phyloP scores from a whole-genome alignment of 2,329 filamentous ascomycete species.

The Didymella exigua region DNA sequence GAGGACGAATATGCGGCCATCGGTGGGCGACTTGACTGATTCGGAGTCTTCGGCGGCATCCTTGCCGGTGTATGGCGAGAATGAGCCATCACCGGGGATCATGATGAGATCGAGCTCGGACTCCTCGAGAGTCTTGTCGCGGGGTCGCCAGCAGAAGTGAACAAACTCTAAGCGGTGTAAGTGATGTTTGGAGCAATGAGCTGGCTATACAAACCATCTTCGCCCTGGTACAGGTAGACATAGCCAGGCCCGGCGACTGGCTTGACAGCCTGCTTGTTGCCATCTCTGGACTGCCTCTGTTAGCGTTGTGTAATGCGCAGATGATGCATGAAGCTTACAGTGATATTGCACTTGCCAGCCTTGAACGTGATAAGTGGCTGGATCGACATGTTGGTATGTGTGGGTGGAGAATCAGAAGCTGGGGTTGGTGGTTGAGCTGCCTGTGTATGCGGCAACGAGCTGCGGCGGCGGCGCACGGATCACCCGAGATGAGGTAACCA shows the following conservation, averaged over 20 bases:
- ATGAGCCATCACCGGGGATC: conserved; percentile 87
- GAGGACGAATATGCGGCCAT: conserved; percentile 89
- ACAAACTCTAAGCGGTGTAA: conserved; percentile 68
- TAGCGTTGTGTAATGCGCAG: conserved; percentile 13
- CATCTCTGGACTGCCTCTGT: conserved; percentile 30
- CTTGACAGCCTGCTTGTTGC: conserved; percentile 64
- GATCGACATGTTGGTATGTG: conserved; percentile 69
- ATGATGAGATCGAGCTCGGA: conserved; percentile 90
- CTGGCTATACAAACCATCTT: conserved; percentile 70
- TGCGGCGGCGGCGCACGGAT: conserved; percentile 5
- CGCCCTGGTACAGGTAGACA: conserved; percentile 81
- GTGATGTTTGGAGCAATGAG: background rate
- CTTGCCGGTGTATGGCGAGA: conserved; percentile 70
- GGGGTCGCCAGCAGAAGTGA: conserved; percentile 96
- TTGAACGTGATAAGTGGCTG: conserved; percentile 93
- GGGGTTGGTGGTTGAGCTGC: conserved; percentile 28
- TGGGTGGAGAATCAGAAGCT: conserved; percentile 19
- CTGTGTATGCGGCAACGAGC: conserved; percentile 16
- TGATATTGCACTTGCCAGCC: conserved; percentile 84
- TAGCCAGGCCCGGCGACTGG: conserved; percentile 78
- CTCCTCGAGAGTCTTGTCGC: conserved; percentile 70
- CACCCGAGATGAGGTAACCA: conserved; percentile 10
- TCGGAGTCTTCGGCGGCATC: conserved; percentile 61
- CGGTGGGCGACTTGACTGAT: conserved; percentile 68
- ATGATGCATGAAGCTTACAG: conserved; percentile 62